Evolutionary conservation across 495 filamentous ascomycete species (phyloP), one percentile per base, ranked within the genome.

Genomic region (Podospora pseudocomata): DNA sequence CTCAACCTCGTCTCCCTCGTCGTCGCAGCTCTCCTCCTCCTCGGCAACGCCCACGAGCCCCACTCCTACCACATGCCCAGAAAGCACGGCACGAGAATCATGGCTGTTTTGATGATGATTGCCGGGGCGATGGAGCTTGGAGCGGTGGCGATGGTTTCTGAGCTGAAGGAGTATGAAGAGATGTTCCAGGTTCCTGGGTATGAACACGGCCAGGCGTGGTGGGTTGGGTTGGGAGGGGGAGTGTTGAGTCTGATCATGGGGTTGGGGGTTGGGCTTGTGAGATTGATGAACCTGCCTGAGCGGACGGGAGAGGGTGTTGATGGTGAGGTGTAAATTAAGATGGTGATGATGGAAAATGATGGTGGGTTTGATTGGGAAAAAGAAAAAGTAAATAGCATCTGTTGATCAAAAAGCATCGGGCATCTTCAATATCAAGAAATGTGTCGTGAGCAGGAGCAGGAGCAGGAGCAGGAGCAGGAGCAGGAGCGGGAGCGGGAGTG

Each of bases 111-210:
- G 39, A 49, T 49, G 39, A 16, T 11, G 13, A 2, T 49, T 3
- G 15, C 15, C 2, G 39, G 39, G 13, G 13, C 15, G 7, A 18
- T 49, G 39, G 39, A 49, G 13, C 7, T 49, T 3, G 7, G 9
- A 11, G 39, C 39, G 15, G 39, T 49, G 39, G 39, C 6, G 15
- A 49, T 49, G 0, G 9, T 49, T 3, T 11, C 39, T 11, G 39
- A 49, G 15, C 6, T 49, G 2, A 49, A 9, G 5, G 59, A 61
- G 4, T 18, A 61, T 18, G 59, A 61, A 13, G 7, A 32, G 18
- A 61, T 61, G 59, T 61, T 61, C 18, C 27, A 15, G 27, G 59
- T 61, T n/a, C 59, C 59, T 4, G 59, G 59, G 27, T 61, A 61
- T 28, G 23, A 61, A 18, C 30, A 32, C 3, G 59, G 59, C 16